These are phyloP conservation scores for Apodospora peruviana DNA, from an alignment of 495 filamentous ascomycete species.

Conservation along the genomic window DNA sequence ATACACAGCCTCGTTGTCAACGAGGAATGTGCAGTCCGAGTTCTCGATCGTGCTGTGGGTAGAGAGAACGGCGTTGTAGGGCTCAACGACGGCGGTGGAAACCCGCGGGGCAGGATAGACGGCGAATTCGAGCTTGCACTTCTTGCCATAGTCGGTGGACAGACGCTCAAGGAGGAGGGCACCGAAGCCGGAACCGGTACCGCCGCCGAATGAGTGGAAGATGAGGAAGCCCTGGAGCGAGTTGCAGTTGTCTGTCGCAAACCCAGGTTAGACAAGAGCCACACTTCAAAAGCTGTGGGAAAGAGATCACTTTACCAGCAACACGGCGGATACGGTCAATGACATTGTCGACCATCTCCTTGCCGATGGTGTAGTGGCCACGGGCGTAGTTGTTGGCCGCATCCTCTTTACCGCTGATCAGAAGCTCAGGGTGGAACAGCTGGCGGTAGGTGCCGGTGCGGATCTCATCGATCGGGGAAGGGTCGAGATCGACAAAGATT, in stretches of 20 bases:
- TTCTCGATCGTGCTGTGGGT: conserved; percentile 94
- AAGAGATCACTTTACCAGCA: conserved; percentile 48
- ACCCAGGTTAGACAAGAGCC: conserved; percentile 16
- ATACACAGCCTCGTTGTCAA: conserved; percentile 91
- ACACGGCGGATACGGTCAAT: conserved; percentile 82
- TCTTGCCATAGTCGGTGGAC: conserved; percentile 86
- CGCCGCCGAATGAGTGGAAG: conserved; percentile 92
- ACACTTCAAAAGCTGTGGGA: neutral
- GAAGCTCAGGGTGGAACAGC: conserved; percentile 81
- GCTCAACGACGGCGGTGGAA: conserved; percentile 85
- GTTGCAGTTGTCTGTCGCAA: conserved; percentile 70
- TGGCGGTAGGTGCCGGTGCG: conserved; percentile 76
- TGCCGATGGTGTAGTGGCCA: conserved; percentile 90
- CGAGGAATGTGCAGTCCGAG: conserved; percentile 87
- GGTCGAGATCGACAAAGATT: conserved; percentile 85
- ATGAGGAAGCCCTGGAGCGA: conserved; percentile 88
- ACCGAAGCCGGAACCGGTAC: conserved; percentile 88
- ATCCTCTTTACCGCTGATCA: conserved; percentile 92
- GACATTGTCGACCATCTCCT: conserved; percentile 80
- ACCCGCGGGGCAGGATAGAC: conserved; percentile 84
- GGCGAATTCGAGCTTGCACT: conserved; percentile 90
- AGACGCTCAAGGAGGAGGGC: conserved; percentile 83
- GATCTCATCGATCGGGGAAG: conserved; percentile 89
- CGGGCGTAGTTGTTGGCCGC: conserved; percentile 94
- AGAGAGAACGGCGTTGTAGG: conserved; percentile 86